Conservation (phyloP, 371 early-diverging fungal species). For the Choanephora cucurbitarum region DNA sequence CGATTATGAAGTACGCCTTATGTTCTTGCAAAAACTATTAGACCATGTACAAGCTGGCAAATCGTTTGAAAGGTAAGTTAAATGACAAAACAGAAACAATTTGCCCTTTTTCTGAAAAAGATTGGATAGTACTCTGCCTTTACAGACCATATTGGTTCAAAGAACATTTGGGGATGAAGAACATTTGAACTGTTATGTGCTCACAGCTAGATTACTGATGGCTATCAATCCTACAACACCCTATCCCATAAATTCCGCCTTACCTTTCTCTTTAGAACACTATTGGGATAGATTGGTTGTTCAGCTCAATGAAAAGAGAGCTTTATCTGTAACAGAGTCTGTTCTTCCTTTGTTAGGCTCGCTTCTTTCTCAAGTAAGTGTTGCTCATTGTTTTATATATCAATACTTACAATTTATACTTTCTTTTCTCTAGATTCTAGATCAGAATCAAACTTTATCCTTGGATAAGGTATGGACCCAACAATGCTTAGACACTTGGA, state of each 20-base stretch:
- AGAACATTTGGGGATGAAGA: constrained; percentile 55
- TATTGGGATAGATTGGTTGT: constrained; percentile 42
- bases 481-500: constrained; percentile 50
- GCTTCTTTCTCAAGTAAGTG: constrained; percentile 42
- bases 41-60: constrained; percentile 9
- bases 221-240: constrained; percentile 30
- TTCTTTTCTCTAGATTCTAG: not conserved
- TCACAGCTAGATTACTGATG: constrained; percentile 49
- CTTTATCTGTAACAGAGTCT: constrained; percentile 42
- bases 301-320: constrained; percentile 32
- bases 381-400: not conserved
- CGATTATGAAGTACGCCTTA: constrained; percentile 66
- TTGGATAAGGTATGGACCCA: constrained; percentile 21
- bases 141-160: constrained; percentile 46
- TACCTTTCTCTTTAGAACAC: constrained; percentile 36
- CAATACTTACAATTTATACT: not conserved
- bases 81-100: too few species aligned
- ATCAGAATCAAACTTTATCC: not conserved
- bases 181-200: constrained; percentile 54
- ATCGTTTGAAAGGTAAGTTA: constrained; percentile 9
- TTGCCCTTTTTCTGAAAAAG: too few species aligned
- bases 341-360: constrained; percentile 48
- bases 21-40: constrained; percentile 46
- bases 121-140: constrained; percentile 14
- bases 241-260: constrained; percentile 28